Percentiles rank a stretch among this genome's conserved stretches.
Conservation (phyloP, 345 rosid genomes). For the Salix purpurea region DNA sequence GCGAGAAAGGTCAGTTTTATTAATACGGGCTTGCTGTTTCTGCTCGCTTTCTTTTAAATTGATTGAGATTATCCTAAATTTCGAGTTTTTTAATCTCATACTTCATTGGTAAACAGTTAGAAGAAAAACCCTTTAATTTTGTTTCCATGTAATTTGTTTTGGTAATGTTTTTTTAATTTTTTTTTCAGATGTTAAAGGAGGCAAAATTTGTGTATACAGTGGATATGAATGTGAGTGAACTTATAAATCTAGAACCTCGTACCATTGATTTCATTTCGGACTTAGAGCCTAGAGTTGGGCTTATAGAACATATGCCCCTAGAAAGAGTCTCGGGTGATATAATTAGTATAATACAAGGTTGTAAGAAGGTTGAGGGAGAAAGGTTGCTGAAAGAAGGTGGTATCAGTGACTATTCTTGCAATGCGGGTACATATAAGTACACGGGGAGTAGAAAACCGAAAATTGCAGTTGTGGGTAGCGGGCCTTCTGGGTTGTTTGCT, state of each 20-base stretch:
- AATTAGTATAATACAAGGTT: constrained; percentile 45
- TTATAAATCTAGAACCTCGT: constrained; percentile 76
- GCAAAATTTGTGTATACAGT: constrained; percentile 91
- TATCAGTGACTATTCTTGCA: constrained; percentile 15
- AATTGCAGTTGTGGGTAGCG: constrained; percentile 82
- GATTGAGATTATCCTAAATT: not conserved
- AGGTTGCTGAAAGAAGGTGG: constrained; percentile 16
- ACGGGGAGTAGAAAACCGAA: constrained; percentile 42
- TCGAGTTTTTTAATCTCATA: not conserved
- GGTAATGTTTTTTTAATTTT: not conserved
- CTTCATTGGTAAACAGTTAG: no score
- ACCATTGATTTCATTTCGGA: constrained; percentile 71
- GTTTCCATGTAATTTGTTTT: constrained; percentile 9
- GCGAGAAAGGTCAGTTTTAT: constrained; percentile 68
- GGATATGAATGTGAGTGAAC: constrained; percentile 70
- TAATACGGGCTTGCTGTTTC: not conserved
- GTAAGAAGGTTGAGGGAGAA: constrained; percentile 27
- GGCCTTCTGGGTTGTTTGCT: constrained; percentile 94
- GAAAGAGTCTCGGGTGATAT: constrained; percentile 55
- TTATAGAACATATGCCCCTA: constrained; percentile 48
- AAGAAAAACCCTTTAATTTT: not conserved
- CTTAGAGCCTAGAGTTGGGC: constrained; percentile 68
- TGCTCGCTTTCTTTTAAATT: not conserved
- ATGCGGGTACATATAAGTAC: constrained; percentile 19
- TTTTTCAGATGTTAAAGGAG: constrained; percentile 60